Percentiles rank a stretch among this genome's conserved stretches.
Conservation (phyloP, 805 yeast genomes). For the Kodamaea jinghongensis region DNA sequence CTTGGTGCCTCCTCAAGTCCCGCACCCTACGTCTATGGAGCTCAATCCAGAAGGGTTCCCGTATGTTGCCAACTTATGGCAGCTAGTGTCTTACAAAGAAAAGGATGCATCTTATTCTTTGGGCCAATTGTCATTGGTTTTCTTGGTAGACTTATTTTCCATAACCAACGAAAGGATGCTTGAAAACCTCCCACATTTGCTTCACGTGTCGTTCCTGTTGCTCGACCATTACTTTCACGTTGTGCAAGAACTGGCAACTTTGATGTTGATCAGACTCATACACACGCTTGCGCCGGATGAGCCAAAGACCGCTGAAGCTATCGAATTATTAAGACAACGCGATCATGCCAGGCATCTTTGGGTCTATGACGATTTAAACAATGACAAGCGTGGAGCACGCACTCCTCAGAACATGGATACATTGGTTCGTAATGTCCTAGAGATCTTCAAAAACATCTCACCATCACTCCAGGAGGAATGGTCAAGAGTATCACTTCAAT, state of each 20-base stretch:
- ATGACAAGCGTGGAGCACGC: constrained; percentile 71
- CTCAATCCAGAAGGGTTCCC: constrained; percentile 45
- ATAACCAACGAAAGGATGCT: constrained; percentile 61
- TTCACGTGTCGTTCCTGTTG: constrained; percentile 77
- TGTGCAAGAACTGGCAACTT: constrained; percentile 82
- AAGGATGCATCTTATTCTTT: constrained; percentile 78
- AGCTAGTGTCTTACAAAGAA: constrained; percentile 49
- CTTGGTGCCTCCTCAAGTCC: constrained; percentile 72
- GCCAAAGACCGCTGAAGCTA: constrained; percentile 54
- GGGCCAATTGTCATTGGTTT: constrained; percentile 83
- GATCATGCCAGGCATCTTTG: constrained; percentile 54
- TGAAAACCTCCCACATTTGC: constrained; percentile 61
- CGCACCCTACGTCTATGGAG: background rate
- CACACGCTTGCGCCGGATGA: constrained; percentile 58
- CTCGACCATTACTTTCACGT: constrained; percentile 83
- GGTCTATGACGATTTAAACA: constrained; percentile 83
- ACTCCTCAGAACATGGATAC: constrained; percentile 85
- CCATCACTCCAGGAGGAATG: constrained; percentile 71
- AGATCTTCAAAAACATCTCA: constrained; percentile 47
- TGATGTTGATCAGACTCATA: constrained; percentile 68
- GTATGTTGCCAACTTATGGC: constrained; percentile 71
- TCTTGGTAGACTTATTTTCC: constrained; percentile 76
- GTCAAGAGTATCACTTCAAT: constrained; percentile 76
- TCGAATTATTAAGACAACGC: constrained; percentile 53
- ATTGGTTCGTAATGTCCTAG: constrained; percentile 61